These are phyloP conservation scores for Xylaria sp. DNA, from an alignment of 2,329 filamentous ascomycete species.

Conservation along the genomic window DNA sequence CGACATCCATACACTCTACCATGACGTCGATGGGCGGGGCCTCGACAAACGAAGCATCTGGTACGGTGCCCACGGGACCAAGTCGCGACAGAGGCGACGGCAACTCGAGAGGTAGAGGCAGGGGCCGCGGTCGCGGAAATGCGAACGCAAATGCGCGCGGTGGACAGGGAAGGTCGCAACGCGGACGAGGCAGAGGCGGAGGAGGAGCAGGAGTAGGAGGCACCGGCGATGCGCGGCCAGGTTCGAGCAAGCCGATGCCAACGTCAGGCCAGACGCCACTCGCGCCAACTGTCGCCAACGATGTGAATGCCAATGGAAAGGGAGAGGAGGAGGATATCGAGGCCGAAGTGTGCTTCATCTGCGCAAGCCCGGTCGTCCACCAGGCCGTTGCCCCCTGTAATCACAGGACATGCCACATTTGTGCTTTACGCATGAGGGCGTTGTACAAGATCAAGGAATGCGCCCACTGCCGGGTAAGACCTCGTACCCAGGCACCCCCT, in stretches of 20 bases:
- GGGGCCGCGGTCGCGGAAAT: slow-evolving; percentile 43
- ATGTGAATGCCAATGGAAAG: neutral
- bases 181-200: slow-evolving; percentile 40
- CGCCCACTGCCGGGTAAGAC: slow-evolving; percentile 85
- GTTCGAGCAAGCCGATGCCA: slow-evolving; percentile 12
- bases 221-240: slow-evolving; percentile 34
- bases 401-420: slow-evolving; percentile 96
- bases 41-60: slow-evolving; percentile 1
- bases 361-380: slow-evolving; percentile 86
- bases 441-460: slow-evolving; percentile 96
- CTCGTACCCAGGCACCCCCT: neutral
- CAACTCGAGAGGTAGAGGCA: slow-evolving; percentile 43
- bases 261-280: slow-evolving; percentile 9
- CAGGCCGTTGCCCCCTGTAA: slow-evolving; percentile 91
- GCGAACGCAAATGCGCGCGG: slow-evolving; percentile 34
- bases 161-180: slow-evolving; percentile 41
- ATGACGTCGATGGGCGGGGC: slow-evolving; percentile 17
- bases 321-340: slow-evolving; percentile 61
- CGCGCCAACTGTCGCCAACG: slow-evolving; percentile 20
- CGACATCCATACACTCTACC: neutral
- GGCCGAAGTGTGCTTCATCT: slow-evolving; percentile 94
- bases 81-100: slow-evolving; percentile 37
- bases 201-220: slow-evolving; percentile 41
- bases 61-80: slow-evolving; percentile 22
- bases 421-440: slow-evolving; percentile 84